phyloP scores from a whole-genome alignment of 768 basidiomycete genomes.

The Pisolithus marmoratus region DNA sequence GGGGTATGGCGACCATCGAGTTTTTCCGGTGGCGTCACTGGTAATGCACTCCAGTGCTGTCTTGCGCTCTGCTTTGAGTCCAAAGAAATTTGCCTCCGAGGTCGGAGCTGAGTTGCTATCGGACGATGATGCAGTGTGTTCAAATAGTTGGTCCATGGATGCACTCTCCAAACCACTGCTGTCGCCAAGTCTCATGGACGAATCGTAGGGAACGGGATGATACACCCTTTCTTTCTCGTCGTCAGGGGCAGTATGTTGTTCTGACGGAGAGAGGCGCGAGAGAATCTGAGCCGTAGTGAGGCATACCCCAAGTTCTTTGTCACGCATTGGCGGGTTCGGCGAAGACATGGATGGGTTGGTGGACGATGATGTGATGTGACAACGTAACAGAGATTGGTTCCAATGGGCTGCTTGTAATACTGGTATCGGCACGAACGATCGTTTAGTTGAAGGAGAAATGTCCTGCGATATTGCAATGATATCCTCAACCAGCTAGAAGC shows the following conservation, averaged over 20 bases:
- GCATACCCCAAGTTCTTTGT: constrained; percentile 69
- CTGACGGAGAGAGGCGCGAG: constrained; percentile 21
- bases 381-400: constrained; percentile 64
- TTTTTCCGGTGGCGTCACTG: constrained; percentile 38
- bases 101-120: constrained; percentile 22
- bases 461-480: constrained; percentile 70
- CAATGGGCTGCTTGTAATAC: constrained; percentile 77
- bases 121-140: constrained; percentile 22
- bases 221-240: constrained; percentile 36
- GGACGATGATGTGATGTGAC: constrained; percentile 44
- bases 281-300: constrained; percentile 48
- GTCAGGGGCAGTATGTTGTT: constrained; percentile 5
- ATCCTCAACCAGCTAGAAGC: constrained; percentile 69
- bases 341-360: constrained; percentile 23
- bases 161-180: constrained; percentile 44
- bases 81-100: constrained; percentile 58
- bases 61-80: constrained; percentile 44
- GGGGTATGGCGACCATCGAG: constrained; percentile 61
- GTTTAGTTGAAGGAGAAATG: constrained; percentile 63
- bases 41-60: constrained; percentile 37
- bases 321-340: constrained; percentile 29
- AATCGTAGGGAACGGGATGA: constrained; percentile 63
- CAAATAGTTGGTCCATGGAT: constrained; percentile 71
- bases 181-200: constrained; percentile 73
- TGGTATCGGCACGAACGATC: constrained; percentile 60